A percentile compares a stretch with the other conserved stretches of the same genome.
Evolutionary conservation across 2,329 filamentous ascomycete species (phyloP).

Genomic region (Fusarium xyrophilum): DNA sequence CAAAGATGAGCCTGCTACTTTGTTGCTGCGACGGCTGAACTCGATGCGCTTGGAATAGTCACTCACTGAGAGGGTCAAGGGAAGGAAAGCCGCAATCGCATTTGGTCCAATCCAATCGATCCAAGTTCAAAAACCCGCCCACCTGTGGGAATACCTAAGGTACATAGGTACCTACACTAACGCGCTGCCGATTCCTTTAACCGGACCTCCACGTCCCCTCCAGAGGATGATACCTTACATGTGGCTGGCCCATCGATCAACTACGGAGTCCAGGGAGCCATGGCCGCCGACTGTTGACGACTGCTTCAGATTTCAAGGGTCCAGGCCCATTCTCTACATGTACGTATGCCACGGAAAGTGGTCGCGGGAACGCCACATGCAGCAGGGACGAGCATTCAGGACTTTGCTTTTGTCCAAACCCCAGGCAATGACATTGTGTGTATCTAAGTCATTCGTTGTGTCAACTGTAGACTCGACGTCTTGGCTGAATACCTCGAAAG

Average conservation of each 20-base stretch:
- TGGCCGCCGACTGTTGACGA: conserved; percentile 13
- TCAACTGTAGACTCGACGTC: not conserved
- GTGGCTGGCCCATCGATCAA: not conserved
- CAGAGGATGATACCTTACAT: not conserved
- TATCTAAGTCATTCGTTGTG: not conserved
- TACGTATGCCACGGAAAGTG: not conserved
- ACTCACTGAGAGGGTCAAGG: conserved; percentile 1
- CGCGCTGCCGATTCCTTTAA: conserved; percentile 15
- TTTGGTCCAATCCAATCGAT: conserved; percentile 3
- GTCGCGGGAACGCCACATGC: not conserved
- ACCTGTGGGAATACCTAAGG: not conserved
- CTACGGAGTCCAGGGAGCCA: conserved; percentile 11
- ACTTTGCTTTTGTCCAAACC: not conserved
- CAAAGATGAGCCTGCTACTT: conserved; percentile 10
- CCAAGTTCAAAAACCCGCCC: not conserved
- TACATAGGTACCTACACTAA: not conserved
- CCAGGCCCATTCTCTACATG: conserved; percentile 15
- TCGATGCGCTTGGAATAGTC: conserved; percentile 26
- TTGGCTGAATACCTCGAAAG: not conserved
- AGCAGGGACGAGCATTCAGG: not conserved
- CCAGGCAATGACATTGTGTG: not conserved
- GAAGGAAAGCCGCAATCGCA: not conserved
- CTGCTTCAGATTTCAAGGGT: conserved; percentile 31
- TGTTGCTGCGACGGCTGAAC: conserved; percentile 1
- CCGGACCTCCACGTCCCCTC: conserved; percentile 6